phyloP scores from a whole-genome alignment of 306 rosid genomes.

The Pterocarpus macrocarpus region DNA sequence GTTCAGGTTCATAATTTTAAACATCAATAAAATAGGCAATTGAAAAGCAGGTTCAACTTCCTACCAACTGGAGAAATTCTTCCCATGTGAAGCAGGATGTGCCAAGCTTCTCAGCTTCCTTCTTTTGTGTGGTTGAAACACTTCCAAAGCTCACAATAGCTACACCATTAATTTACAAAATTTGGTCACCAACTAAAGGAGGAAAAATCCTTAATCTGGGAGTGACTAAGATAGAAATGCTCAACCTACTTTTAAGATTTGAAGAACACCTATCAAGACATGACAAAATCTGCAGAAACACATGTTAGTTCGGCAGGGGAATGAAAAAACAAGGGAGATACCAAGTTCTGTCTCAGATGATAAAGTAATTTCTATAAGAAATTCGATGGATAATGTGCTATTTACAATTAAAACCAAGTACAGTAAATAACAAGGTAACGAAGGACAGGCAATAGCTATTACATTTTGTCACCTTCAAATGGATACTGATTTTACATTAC shows the following conservation, averaged over 20 bases:
- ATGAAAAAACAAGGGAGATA: background rate
- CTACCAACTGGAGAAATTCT: constrained; percentile 79
- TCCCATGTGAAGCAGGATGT: constrained; percentile 91
- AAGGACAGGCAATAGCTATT: too few relatives aligned
- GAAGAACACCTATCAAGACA: constrained; percentile 79
- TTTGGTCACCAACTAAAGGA: constrained; percentile 36
- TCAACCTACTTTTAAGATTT: constrained; percentile 77
- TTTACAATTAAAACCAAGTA: background rate
- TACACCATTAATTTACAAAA: constrained; percentile 49
- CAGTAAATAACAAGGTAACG: too few relatives aligned
- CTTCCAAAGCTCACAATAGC: constrained; percentile 88
- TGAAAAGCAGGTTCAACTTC: constrained; percentile 22
- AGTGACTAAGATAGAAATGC: constrained; percentile 32
- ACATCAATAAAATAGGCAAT: background rate
- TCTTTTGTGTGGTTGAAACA: constrained; percentile 72
- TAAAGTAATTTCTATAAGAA: constrained; percentile 8
- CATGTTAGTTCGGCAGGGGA: constrained; percentile 26
- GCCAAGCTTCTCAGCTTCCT: constrained; percentile 84
- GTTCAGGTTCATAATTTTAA: background rate
- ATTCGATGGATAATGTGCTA: constrained; percentile 25
- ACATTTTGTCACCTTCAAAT: too few relatives aligned
- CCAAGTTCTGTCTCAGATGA: background rate
- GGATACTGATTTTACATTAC: too few relatives aligned
- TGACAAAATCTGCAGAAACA: constrained; percentile 78
- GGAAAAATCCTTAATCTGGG: constrained; percentile 21